Evolutionary conservation across 2,329 filamentous ascomycete species (phyloP).

Genomic region (Calonectria naviculata): DNA sequence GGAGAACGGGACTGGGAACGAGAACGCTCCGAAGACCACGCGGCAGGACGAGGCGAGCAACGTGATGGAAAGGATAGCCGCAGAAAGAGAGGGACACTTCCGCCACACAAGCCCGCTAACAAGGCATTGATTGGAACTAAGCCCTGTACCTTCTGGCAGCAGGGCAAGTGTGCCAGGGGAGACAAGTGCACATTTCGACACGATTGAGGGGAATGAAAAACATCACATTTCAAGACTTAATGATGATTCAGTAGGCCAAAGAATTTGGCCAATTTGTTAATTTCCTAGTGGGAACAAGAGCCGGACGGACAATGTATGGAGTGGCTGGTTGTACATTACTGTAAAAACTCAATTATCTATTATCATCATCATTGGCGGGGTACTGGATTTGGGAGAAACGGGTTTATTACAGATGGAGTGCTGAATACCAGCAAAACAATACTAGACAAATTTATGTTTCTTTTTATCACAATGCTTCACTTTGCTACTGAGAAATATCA

Average conservation of each 20-base stretch:
- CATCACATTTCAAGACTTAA: conserved; percentile 9
- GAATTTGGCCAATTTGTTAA: conserved; percentile 7
- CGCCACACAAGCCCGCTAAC: conserved; percentile 59
- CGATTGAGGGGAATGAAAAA: conserved; percentile 51
- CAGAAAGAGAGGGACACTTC: conserved; percentile 54
- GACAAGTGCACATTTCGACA: conserved; percentile 81
- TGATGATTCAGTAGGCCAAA: conserved; percentile 11
- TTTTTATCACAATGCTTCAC: conserved; percentile 1
- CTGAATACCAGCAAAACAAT: conserved; percentile 15
- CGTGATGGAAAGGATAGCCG: conserved; percentile 50
- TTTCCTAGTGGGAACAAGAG: conserved; percentile 3
- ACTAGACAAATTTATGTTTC: conserved; percentile 18
- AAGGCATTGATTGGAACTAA: conserved; percentile 72
- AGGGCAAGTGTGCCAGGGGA: conserved; percentile 78
- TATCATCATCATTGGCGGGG: conserved; percentile 8
- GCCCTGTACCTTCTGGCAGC: conserved; percentile 76
- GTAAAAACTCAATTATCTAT: conserved; percentile 27
- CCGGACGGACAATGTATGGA: conserved; percentile 5
- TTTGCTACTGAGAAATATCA: neutral
- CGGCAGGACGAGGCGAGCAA: conserved; percentile 44
- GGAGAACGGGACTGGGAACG: conserved; percentile 44
- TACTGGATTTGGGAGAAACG: neutral
- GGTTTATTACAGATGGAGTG: conserved; percentile 11
- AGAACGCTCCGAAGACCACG: conserved; percentile 46
- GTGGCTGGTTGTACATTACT: conserved; percentile 37